These are phyloP conservation scores for Closterium sp. DNA, from an alignment of 139 green algal genomes.

Conservation along the genomic window DNA sequence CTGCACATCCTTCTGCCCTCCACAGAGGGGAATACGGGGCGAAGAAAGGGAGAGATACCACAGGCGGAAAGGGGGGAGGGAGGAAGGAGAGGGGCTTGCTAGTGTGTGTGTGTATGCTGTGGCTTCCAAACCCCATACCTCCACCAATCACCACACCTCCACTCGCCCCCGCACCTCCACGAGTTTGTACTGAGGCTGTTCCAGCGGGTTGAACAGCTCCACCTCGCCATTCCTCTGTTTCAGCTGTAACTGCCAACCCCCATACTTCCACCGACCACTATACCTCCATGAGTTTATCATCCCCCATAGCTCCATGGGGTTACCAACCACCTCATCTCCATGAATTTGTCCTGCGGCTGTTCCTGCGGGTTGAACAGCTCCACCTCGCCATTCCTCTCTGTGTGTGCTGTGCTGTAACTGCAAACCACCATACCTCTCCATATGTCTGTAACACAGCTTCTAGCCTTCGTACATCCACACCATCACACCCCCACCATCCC, in stretches of 20 bases:
- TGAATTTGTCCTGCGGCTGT: slow-evolving; percentile 62
- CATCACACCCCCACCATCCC: neutral
- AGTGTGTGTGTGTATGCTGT: too few relatives aligned
- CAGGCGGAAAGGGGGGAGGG: too few relatives aligned
- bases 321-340: slow-evolving; percentile 31
- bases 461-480: too few relatives aligned
- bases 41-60: slow-evolving; percentile 23
- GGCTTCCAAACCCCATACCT: too few relatives aligned
- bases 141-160: too few relatives aligned
- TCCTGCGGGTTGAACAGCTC: slow-evolving; percentile 50
- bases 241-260: too few relatives aligned
- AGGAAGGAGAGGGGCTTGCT: too few relatives aligned
- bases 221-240: neutral
- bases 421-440: too few relatives aligned
- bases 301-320: slow-evolving; percentile 23
- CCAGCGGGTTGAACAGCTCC: slow-evolving; percentile 45
- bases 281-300: slow-evolving; percentile 57
- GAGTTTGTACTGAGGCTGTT: slow-evolving; percentile 64
- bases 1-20: slow-evolving; percentile 70
- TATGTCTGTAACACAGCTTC: slow-evolving; percentile 56
- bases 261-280: too few relatives aligned
- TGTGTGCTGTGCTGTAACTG: too few relatives aligned
- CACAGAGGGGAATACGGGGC: neutral
- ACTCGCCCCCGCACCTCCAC: slow-evolving; percentile 30
- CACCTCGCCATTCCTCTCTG: neutral